phyloP scores from a whole-genome alignment of 768 basidiomycete genomes.

The Rhodotorula toruloides region DNA sequence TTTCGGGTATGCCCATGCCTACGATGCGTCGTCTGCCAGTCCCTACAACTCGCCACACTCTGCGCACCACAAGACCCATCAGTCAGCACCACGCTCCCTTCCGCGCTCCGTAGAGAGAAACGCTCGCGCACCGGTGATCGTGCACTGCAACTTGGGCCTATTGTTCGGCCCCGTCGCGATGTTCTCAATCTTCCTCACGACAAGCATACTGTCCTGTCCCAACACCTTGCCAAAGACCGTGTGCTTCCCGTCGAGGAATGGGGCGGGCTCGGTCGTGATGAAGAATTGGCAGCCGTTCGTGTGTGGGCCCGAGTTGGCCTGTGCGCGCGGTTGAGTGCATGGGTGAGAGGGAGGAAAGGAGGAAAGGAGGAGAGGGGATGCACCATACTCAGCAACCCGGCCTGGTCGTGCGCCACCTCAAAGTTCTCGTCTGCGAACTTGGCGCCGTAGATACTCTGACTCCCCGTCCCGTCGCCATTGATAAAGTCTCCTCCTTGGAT shows the following conservation, averaged over 20 bases:
- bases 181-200: constrained; percentile 91
- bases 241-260: constrained; percentile 88
- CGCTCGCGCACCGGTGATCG: constrained; percentile 65
- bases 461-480: constrained; percentile 90
- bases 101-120: not conserved
- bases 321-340: not conserved
- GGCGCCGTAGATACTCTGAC: constrained; percentile 94
- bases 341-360: not conserved
- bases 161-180: constrained; percentile 81
- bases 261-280: constrained; percentile 88
- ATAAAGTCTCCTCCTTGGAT: constrained; percentile 77
- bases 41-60: constrained; percentile 45
- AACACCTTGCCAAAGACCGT: constrained; percentile 86
- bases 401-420: constrained; percentile 73
- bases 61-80: not conserved
- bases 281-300: constrained; percentile 99
- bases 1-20: too few relatives aligned
- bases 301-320: constrained; percentile 93
- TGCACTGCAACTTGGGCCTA: constrained; percentile 78
- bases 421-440: constrained; percentile 96
- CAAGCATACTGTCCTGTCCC: constrained; percentile 75
- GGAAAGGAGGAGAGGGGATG: constrained; percentile 27
- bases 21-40: too few relatives aligned
- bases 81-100: not conserved
- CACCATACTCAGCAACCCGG: constrained; percentile 89